Conservation (phyloP, 371 early-diverging fungal species). For the Lichtheimia ramosa region DNA sequence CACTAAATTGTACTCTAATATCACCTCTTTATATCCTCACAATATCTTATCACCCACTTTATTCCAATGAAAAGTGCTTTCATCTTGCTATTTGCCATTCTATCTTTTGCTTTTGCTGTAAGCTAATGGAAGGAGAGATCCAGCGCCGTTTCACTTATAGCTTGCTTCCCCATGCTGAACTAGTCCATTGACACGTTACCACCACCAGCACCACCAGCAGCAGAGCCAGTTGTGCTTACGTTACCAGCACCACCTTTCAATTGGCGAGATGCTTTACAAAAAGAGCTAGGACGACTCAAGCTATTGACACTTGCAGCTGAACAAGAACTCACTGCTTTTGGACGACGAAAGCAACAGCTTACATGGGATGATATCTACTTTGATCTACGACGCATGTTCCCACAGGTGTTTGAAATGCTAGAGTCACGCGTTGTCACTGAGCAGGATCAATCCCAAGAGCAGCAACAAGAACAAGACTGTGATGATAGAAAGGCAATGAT, state of each 20-base stretch:
- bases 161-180: background rate
- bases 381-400: constrained; percentile 5
- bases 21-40: background rate
- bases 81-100: background rate
- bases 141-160: background rate
- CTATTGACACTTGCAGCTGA: background rate
- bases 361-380: constrained; percentile 6
- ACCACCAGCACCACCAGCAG: background rate
- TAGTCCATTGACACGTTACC: background rate
- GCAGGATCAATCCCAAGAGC: background rate
- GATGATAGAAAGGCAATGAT: background rate
- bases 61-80: background rate
- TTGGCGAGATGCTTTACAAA: background rate
- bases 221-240: background rate
- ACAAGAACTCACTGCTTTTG: background rate
- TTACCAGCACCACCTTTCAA: background rate
- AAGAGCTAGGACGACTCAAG: background rate
- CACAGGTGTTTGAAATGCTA: background rate
- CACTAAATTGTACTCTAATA: constrained; percentile 22
- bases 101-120: background rate
- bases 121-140: background rate
- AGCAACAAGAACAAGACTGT: background rate
- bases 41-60: background rate
- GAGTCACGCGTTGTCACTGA: background rate
- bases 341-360: background rate